A percentile compares a stretch with the other conserved stretches of the same genome.
Conservation (phyloP, 148 eudicot species). For the Vaccinium myrtillus region DNA sequence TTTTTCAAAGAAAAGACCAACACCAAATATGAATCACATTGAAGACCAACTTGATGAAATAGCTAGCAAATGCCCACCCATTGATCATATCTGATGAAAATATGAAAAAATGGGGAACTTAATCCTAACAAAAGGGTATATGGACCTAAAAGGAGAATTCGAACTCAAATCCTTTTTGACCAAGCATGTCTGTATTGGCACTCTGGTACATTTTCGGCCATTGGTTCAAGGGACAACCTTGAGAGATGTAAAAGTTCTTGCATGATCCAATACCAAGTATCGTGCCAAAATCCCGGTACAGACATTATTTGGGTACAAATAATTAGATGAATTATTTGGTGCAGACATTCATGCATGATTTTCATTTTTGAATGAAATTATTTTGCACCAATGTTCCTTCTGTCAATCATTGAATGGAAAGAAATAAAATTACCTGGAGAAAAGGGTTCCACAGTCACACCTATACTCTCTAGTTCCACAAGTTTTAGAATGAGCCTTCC, state of each 20-base stretch:
- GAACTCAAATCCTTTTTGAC: neutral
- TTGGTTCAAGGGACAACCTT: neutral
- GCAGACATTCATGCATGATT: too few relatives aligned
- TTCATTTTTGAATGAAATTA: too few relatives aligned
- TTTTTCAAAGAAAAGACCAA: neutral
- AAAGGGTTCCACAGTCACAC: conserved; percentile 93
- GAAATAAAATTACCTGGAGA: conserved; percentile 57
- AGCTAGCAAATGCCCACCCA: too few relatives aligned
- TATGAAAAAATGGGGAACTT: neutral
- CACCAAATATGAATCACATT: neutral
- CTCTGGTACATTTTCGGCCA: neutral
- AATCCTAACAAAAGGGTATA: neutral
- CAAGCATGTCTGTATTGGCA: neutral
- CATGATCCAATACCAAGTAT: neutral
- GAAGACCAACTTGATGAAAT: neutral
- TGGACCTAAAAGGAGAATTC: neutral
- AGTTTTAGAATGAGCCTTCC: conserved; percentile 92
- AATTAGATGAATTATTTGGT: too few relatives aligned
- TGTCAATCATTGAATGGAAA: neutral
- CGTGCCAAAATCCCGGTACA: neutral
- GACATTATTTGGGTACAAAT: neutral
- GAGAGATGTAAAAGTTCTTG: neutral
- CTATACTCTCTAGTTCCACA: conserved; percentile 93
- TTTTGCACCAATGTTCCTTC: neutral
- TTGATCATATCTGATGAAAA: neutral